Percentiles rank a stretch among this genome's conserved stretches.
Evolutionary conservation across 345 rosid genomes (phyloP).

Genomic region (Rhizophora apiculata): DNA sequence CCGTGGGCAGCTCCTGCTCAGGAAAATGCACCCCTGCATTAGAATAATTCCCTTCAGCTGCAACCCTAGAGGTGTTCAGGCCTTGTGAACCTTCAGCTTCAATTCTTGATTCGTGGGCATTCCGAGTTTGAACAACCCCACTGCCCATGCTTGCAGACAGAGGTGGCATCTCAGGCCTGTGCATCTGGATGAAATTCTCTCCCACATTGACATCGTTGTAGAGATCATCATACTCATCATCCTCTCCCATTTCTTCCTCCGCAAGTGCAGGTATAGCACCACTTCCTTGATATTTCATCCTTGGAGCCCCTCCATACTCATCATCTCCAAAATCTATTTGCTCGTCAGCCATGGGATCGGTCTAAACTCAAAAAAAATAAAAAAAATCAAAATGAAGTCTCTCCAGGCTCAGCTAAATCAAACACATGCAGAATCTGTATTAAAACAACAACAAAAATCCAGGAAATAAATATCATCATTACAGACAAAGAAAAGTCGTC

Average conservation of each 20-base stretch:
- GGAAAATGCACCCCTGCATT: constrained; percentile 32
- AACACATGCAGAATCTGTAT: background rate
- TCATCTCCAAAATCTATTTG: constrained; percentile 49
- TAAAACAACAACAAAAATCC: background rate
- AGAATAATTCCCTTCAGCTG: constrained; percentile 47
- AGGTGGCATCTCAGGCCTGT: constrained; percentile 42
- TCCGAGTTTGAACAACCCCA: constrained; percentile 35
- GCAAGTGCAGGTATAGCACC: constrained; percentile 31
- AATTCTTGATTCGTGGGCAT: constrained; percentile 39
- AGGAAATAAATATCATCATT: too few species aligned
- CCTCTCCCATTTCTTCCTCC: constrained; percentile 63
- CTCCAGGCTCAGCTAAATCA: constrained; percentile 10
- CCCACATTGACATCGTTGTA: constrained; percentile 83
- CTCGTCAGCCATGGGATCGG: constrained; percentile 52
- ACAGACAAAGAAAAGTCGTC: too few species aligned
- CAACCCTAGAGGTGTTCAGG: constrained; percentile 33
- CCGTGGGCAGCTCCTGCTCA: constrained; percentile 26
- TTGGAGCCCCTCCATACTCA: constrained; percentile 50
- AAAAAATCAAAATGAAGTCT: constrained; percentile 20
- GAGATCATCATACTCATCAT: constrained; percentile 77
- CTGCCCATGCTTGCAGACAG: constrained; percentile 34
- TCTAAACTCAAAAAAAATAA: constrained; percentile 37
- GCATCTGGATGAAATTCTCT: constrained; percentile 73
- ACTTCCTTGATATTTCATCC: constrained; percentile 60
- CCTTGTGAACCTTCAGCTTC: constrained; percentile 39